Conservation (phyloP, 768 basidiomycete genomes). For the Tulasnella sp. region DNA sequence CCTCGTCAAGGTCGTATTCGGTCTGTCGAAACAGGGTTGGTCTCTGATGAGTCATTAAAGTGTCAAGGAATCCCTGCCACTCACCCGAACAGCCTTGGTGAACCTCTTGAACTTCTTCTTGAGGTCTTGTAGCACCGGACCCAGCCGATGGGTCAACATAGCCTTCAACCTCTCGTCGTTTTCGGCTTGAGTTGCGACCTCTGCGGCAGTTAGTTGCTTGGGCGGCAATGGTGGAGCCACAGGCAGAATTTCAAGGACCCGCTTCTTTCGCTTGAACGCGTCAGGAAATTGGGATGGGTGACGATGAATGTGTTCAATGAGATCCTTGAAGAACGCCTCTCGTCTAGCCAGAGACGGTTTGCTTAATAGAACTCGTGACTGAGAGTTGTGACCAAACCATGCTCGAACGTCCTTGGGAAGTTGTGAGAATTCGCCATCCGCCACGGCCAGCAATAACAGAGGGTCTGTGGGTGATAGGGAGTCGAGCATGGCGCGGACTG, state of each 20-base stretch:
- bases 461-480: conserved; percentile 86
- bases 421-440: conserved; percentile 59
- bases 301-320: conserved; percentile 56
- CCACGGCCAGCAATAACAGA: conserved; percentile 80
- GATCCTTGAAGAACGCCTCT: conserved; percentile 58
- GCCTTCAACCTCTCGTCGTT: conserved; percentile 69
- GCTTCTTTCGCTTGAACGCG: conserved; percentile 69
- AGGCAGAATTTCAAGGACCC: conserved; percentile 75
- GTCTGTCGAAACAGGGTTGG: conserved; percentile 37
- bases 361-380: conserved; percentile 54
- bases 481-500: conserved; percentile 83
- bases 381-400: conserved; percentile 82
- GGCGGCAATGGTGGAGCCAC: conserved; percentile 87
- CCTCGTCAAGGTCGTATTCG: conserved; percentile 51
- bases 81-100: conserved; percentile 63
- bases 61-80: conserved; percentile 23
- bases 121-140: conserved; percentile 75
- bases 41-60: neutral
- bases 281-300: conserved; percentile 86
- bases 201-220: conserved; percentile 64
- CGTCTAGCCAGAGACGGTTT: conserved; percentile 47
- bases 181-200: conserved; percentile 72
- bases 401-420: conserved; percentile 72
- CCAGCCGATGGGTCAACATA: conserved; percentile 80
- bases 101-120: conserved; percentile 90